Conservation (phyloP, 1,139 yeast species). For the Suhomyces choctaworum region DNA sequence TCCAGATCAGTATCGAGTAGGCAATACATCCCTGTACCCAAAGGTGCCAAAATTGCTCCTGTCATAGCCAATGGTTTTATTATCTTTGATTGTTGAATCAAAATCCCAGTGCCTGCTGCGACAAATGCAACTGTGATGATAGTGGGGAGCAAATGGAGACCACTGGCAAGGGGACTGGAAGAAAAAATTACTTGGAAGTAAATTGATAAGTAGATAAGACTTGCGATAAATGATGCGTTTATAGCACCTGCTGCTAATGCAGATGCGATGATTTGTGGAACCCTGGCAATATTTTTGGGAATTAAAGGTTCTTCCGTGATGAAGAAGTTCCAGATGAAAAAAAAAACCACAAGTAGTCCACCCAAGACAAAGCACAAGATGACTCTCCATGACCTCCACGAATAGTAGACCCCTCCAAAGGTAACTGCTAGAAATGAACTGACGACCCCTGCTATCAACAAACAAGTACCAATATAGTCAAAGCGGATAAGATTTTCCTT, state of each 20-base stretch:
- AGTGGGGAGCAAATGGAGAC: constrained; percentile 56
- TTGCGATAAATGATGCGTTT: constrained; percentile 43
- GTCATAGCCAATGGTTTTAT: constrained; percentile 33
- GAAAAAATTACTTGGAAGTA: constrained; percentile 55
- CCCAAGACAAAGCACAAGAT: constrained; percentile 49
- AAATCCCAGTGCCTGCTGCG: constrained; percentile 46
- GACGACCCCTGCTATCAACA: constrained; percentile 42
- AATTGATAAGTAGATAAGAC: constrained; percentile 47
- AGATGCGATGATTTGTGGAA: constrained; percentile 18
- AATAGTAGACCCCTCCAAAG: constrained; percentile 46
- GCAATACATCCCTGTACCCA: constrained; percentile 35
- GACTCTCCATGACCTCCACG: constrained; percentile 57
- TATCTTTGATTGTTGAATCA: constrained; percentile 45
- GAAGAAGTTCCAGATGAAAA: constrained; percentile 49
- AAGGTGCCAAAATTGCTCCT: constrained; percentile 27
- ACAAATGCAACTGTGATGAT: constrained; percentile 52
- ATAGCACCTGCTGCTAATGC: constrained; percentile 31
- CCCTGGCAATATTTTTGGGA: constrained; percentile 37
- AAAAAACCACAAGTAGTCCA: constrained; percentile 43
- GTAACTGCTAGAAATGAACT: constrained; percentile 49
- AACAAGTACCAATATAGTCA: constrained; percentile 49
- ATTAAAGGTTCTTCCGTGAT: constrained; percentile 48
- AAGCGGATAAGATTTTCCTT: constrained; percentile 38
- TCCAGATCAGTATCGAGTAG: constrained; percentile 33
- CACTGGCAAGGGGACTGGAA: constrained; percentile 55